phyloP scores from a whole-genome alignment of 2,329 filamentous ascomycete genomes.

The Rutstroemia sp. region DNA sequence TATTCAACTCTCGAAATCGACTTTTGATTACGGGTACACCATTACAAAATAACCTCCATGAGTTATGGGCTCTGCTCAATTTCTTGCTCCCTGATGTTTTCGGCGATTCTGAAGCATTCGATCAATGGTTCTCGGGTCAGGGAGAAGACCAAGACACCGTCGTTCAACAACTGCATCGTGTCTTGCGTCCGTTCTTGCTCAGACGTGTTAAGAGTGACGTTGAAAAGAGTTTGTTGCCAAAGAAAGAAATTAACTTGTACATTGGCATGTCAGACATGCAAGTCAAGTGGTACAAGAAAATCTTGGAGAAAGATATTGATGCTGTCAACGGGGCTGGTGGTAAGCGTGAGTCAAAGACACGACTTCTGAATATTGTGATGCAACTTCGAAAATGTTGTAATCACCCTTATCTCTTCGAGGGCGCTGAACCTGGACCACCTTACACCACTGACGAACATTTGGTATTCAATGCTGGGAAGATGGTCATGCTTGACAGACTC shows the following conservation, averaged over 20 bases:
- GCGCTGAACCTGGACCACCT: conserved; percentile 90
- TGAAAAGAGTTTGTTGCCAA: conserved; percentile 93
- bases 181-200: conserved; percentile 86
- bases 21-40: conserved; percentile 95
- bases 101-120: conserved; percentile 91
- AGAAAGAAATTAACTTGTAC: conserved; percentile 96
- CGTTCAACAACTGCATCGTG: conserved; percentile 89
- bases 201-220: conserved; percentile 96
- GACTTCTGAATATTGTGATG: conserved; percentile 98
- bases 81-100: conserved; percentile 98
- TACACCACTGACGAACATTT: conserved; percentile 98
- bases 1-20: conserved; percentile 93
- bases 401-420: conserved; percentile 96
- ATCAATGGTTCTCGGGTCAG: conserved; percentile 94
- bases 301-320: conserved; percentile 97
- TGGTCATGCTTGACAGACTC: conserved; percentile 92
- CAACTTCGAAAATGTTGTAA: conserved; percentile 98
- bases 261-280: conserved; percentile 99
- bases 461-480: conserved; percentile 89
- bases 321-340: conserved; percentile 94
- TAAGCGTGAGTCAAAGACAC: conserved; percentile 95
- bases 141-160: conserved; percentile 89
- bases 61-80: conserved; percentile 95
- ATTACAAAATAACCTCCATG: conserved; percentile 95
- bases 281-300: conserved; percentile 98